A percentile compares a stretch with the other conserved stretches of the same genome.
Conservation (phyloP, 73 alveolate species). For the Paramecium bursaria region DNA sequence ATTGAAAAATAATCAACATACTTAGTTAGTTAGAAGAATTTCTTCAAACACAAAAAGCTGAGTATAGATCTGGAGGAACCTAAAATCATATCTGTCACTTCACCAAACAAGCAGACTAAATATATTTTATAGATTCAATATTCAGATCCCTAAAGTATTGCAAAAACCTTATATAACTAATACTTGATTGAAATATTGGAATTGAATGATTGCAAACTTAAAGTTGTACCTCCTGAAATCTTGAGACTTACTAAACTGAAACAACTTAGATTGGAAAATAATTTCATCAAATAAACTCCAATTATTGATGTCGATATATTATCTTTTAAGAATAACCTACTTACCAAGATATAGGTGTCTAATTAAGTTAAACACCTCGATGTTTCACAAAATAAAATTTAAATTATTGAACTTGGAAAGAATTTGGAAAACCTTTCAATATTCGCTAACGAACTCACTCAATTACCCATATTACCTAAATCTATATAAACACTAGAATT, state of each 20-base stretch:
- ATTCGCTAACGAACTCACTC: slow-evolving; percentile 13
- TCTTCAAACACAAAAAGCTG: slow-evolving; percentile 9
- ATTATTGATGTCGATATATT: neutral
- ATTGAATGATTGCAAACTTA: slow-evolving; percentile 13
- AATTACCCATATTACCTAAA: slow-evolving; percentile 13
- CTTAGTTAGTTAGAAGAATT: neutral
- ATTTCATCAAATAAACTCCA: slow-evolving; percentile 42
- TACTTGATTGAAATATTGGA: slow-evolving; percentile 13
- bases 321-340: slow-evolving; percentile 13
- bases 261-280: neutral
- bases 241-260: neutral
- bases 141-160: neutral
- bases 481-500: slow-evolving; percentile 4
- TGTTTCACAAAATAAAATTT: slow-evolving; percentile 11
- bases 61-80: neutral
- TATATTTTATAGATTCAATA: neutral
- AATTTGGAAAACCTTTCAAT: neutral
- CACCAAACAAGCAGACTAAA: slow-evolving; percentile 7
- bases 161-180: neutral
- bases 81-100: neutral
- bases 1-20: neutral
- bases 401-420: neutral
- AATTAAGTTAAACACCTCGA: neutral
- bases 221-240: neutral
- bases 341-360: neutral